A percentile compares a stretch with the other conserved stretches of the same genome.
Conservation (phyloP, 768 basidiomycete species). For the Lentinula boryana region DNA sequence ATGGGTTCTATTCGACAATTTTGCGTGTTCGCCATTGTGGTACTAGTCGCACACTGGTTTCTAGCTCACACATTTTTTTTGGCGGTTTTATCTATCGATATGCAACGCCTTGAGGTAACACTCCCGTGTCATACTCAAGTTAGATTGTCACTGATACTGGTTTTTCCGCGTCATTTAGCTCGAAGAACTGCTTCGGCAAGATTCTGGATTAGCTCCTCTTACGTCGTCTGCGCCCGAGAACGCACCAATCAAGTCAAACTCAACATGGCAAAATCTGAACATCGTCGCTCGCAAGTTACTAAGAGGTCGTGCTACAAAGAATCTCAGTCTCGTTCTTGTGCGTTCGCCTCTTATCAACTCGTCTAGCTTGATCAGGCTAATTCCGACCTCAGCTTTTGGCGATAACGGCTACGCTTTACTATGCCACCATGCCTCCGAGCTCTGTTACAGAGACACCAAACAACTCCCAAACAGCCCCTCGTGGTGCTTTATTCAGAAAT, state of each 20-base stretch:
- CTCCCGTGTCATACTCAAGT: not conserved
- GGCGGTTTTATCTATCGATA: slow-evolving; percentile 91
- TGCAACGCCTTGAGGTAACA: slow-evolving; percentile 79
- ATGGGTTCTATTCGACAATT: slow-evolving; percentile 86
- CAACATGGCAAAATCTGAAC: slow-evolving; percentile 39
- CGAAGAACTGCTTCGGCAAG: slow-evolving; percentile 79
- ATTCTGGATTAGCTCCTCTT: slow-evolving; percentile 47
- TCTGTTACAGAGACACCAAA: slow-evolving; percentile 18
- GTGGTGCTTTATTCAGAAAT: slow-evolving; percentile 4
- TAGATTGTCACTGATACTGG: not conserved
- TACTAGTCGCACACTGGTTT: slow-evolving; percentile 96
- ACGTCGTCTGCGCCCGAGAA: slow-evolving; percentile 19
- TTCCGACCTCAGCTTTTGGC: slow-evolving; percentile 55
- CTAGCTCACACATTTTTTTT: slow-evolving; percentile 94
- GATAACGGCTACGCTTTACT: slow-evolving; percentile 70
- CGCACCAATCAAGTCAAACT: slow-evolving; percentile 30
- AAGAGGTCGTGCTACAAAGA: slow-evolving; percentile 64
- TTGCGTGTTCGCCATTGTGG: slow-evolving; percentile 89
- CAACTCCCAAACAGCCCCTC: slow-evolving; percentile 19
- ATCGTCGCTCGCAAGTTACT: slow-evolving; percentile 40
- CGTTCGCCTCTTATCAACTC: slow-evolving; percentile 16
- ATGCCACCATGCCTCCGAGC: slow-evolving; percentile 50
- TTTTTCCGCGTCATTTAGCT: slow-evolving; percentile 38
- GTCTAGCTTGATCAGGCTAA: not conserved
- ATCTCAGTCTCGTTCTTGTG: slow-evolving; percentile 77